A percentile compares a stretch with the other conserved stretches of the same genome.
Evolutionary conservation across 2,329 filamentous ascomycete species (phyloP).

Genomic region (Paraconiothyrium brasiliense): DNA sequence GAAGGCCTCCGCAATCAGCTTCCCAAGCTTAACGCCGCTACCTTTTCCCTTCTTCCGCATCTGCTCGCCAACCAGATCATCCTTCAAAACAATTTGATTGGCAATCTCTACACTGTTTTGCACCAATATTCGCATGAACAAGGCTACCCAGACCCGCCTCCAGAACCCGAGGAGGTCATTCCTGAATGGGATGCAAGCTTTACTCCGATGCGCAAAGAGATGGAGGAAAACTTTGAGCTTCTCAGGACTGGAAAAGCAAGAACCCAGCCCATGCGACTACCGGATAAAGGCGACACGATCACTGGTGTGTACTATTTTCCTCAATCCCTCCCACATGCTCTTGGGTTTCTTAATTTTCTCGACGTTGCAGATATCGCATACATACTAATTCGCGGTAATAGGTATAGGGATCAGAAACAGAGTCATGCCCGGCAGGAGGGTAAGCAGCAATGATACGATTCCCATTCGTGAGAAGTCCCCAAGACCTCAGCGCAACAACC

Average conservation of each 20-base stretch:
- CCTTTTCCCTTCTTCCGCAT: constrained; percentile 77
- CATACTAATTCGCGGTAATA: constrained; percentile 43
- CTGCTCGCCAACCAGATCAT: constrained; percentile 75
- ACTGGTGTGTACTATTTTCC: constrained; percentile 49
- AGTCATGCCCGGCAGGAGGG: constrained; percentile 43
- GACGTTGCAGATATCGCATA: not conserved
- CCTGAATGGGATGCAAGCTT: constrained; percentile 71
- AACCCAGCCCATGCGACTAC: constrained; percentile 63
- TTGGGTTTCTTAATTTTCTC: no score
- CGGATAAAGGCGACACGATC: constrained; percentile 56
- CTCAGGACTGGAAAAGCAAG: constrained; percentile 74
- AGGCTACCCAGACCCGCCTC: constrained; percentile 75
- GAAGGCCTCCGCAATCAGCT: constrained; percentile 76
- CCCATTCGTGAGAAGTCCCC: constrained; percentile 42
- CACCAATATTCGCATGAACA: constrained; percentile 76
- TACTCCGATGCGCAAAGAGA: constrained; percentile 69
- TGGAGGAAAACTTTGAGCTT: constrained; percentile 69
- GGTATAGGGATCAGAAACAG: constrained; percentile 59
- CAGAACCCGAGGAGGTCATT: constrained; percentile 76
- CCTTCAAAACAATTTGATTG: constrained; percentile 80
- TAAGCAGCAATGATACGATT: constrained; percentile 48
- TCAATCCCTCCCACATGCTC: not conserved
- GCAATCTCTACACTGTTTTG: constrained; percentile 79
- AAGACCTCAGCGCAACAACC: constrained; percentile 31
- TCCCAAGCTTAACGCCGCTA: constrained; percentile 74